Evolutionary conservation across 495 filamentous ascomycete species (phyloP), one percentile per base, ranked within the genome.

Genomic region (Aspergillus funiculosus): DNA sequence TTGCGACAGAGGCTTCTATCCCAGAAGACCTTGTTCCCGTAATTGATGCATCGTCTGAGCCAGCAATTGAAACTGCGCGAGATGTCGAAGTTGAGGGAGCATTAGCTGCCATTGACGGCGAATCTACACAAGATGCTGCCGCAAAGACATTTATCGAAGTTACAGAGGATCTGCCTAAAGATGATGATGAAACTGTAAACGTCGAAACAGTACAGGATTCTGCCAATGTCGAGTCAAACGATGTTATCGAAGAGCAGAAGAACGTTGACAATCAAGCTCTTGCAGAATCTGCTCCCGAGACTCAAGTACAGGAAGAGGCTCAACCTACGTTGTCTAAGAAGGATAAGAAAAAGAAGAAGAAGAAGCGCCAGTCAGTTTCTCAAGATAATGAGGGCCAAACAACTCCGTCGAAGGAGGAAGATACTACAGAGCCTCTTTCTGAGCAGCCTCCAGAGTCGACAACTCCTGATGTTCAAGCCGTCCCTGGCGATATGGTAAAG

Each of bases 281-380:
- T 0, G 42, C 22, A 18, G 34, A 24, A n/a, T 26, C 31, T 27
- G 25, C 9, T 7, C 25, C 34, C 8, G 31, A 56, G 21, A 37
- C 29, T 5, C 28, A 39, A 3, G 27, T 29, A 6, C 32, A 35
- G 5, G 52, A 48, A 39, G 52, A 51, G 7, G 10, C 13, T 13
- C 47, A 48, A 18, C 17, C 52, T 30, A 22, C 41, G 9, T 32
- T 39, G 27, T 34, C 53, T 6, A 60, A 60, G 28, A 59, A 55
- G 34, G 46, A 52, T 20, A 52, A 52, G 51, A 55, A 54, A 30
- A 53, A 63, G 43, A 63, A 65, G 43, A 66, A 68, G 46, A 68
- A 63, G 57, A 66, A 64, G 45, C 52, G 50, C 20, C 58, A 60
- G 37, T 62, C 62, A 6, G 36, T 50, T 46, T 42, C 48, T 11